These are phyloP conservation scores for Coniferiporia sulphurascens DNA, from an alignment of 1,284 basidiomycete genomes.

Conservation along the genomic window DNA sequence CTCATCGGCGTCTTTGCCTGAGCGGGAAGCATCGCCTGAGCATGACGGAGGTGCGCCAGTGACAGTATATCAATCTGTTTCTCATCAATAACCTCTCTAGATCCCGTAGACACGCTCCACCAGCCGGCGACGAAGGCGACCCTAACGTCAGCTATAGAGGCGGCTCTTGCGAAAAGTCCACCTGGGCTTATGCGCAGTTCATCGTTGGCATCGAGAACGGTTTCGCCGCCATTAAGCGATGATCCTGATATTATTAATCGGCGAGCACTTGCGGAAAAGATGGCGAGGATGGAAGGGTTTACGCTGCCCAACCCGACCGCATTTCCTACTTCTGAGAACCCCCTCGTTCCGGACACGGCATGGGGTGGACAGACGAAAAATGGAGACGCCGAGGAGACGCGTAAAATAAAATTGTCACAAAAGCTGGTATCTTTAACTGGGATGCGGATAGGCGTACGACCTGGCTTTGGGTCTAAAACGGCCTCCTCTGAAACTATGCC, in stretches of 20 bases:
- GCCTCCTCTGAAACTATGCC: not conserved
- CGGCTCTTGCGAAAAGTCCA: conserved; percentile 12
- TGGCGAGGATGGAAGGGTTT: conserved; percentile 74
- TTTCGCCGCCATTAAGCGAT: conserved; percentile 10
- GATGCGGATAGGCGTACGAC: conserved; percentile 73
- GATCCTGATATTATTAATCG: conserved; percentile 34
- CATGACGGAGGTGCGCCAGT: conserved; percentile 47
- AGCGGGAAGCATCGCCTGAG: conserved; percentile 49
- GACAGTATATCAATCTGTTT: not conserved
- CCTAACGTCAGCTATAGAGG: conserved; percentile 18
- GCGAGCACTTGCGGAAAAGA: conserved; percentile 70
- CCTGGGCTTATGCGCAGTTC: conserved; percentile 2
- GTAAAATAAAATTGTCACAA: conserved; percentile 63
- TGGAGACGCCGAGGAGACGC: conserved; percentile 43
- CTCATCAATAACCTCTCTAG: conserved; percentile 30
- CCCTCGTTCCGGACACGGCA: conserved; percentile 28
- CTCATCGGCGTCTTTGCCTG: not conserved
- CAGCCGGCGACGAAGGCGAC: conserved; percentile 32
- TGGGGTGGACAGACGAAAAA: conserved; percentile 37
- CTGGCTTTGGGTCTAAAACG: conserved; percentile 21
- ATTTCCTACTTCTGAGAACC: conserved; percentile 15
- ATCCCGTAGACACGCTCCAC: conserved; percentile 63
- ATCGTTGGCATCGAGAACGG: not conserved
- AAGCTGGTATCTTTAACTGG: conserved; percentile 71
- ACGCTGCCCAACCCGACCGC: conserved; percentile 41